Conservation (phyloP, 1,284 basidiomycete genomes). For the Pseudozyma pruni region DNA sequence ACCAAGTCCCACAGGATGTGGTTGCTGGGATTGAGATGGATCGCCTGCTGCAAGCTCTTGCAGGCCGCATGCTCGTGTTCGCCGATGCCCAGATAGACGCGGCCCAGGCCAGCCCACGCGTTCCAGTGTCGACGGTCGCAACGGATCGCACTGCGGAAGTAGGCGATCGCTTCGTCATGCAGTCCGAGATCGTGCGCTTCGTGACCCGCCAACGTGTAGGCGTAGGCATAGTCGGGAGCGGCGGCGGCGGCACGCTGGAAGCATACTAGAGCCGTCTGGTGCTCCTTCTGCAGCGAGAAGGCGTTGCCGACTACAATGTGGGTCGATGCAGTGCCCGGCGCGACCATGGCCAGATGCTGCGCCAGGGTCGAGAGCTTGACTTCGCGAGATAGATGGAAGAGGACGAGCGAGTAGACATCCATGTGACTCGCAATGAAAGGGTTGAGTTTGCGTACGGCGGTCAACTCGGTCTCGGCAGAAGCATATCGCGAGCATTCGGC, state of each 20-base stretch:
- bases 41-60: slow-evolving; percentile 56
- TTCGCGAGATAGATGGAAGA: slow-evolving; percentile 67
- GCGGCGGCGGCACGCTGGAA: slow-evolving; percentile 61
- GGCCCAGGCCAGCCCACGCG: slow-evolving; percentile 62
- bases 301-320: slow-evolving; percentile 65
- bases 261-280: slow-evolving; percentile 59
- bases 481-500: slow-evolving; percentile 61
- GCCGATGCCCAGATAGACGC: slow-evolving; percentile 54
- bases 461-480: slow-evolving; percentile 57
- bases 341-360: slow-evolving; percentile 54
- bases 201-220: slow-evolving; percentile 65
- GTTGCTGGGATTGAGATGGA: slow-evolving; percentile 55
- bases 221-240: slow-evolving; percentile 63
- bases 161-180: slow-evolving; percentile 57
- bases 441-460: slow-evolving; percentile 37
- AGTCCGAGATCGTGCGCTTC: slow-evolving; percentile 62
- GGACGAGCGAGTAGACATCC: slow-evolving; percentile 65
- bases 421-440: slow-evolving; percentile 56
- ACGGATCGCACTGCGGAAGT: slow-evolving; percentile 60
- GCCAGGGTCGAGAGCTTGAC: slow-evolving; percentile 60
- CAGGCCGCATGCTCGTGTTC: slow-evolving; percentile 54
- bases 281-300: slow-evolving; percentile 63
- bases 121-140: slow-evolving; percentile 65
- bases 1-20: slow-evolving; percentile 62
- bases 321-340: slow-evolving; percentile 48